Evolutionary conservation across 768 basidiomycete species (phyloP).

Genomic region (Macrolepiota albuminosa): DNA sequence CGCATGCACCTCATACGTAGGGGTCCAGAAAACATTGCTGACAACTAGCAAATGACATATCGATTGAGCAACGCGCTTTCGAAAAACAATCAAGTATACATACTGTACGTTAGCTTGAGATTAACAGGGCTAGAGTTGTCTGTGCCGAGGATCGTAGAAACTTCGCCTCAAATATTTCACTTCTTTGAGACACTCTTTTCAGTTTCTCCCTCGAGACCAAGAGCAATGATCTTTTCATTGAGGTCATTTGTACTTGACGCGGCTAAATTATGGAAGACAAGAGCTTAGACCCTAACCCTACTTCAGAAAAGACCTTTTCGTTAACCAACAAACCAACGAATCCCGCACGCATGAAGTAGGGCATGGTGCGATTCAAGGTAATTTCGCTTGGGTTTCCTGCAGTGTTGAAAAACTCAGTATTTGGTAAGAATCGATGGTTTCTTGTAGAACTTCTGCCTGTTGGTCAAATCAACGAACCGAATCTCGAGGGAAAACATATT

Average conservation of each 20-base stretch:
- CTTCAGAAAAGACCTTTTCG: neutral
- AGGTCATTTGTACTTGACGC: slow-evolving; percentile 12
- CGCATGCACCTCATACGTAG: slow-evolving; percentile 57
- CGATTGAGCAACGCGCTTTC: neutral
- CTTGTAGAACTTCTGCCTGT: slow-evolving; percentile 76
- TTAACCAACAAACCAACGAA: neutral
- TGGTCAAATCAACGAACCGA: slow-evolving; percentile 20
- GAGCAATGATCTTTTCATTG: slow-evolving; percentile 35
- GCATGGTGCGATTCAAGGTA: slow-evolving; percentile 22
- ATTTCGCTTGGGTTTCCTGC: too few species aligned
- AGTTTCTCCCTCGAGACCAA: slow-evolving; percentile 32
- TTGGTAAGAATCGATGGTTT: slow-evolving; percentile 75
- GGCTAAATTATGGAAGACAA: too few species aligned
- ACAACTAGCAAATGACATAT: slow-evolving; percentile 35
- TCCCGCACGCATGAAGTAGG: neutral
- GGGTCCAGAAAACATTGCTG: slow-evolving; percentile 42
- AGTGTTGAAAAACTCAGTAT: neutral
- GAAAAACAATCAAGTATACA: slow-evolving; percentile 13
- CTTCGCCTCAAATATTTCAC: slow-evolving; percentile 27
- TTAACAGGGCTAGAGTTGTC: slow-evolving; percentile 32
- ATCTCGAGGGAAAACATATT: slow-evolving; percentile 58
- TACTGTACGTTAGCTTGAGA: slow-evolving; percentile 52
- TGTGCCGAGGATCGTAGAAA: slow-evolving; percentile 39
- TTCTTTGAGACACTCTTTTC: slow-evolving; percentile 29
- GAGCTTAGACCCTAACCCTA: neutral